Base-by-base conservation (phyloP, 768 basidiomycete genomes). In the Porphyrellus cyaneotinctus region DNA sequence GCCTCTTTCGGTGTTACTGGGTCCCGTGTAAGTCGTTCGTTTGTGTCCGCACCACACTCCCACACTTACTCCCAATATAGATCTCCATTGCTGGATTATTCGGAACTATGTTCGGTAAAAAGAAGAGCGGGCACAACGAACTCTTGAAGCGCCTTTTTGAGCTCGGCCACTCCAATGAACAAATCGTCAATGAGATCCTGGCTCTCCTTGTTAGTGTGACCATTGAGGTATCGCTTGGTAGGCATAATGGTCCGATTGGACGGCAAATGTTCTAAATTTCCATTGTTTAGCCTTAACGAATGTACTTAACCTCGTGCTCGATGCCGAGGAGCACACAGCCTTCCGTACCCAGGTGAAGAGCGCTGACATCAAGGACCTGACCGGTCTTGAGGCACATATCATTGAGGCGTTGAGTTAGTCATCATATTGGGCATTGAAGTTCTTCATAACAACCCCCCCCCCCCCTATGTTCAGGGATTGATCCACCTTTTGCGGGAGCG, bases 171-270 rank as follows among this genome's bases (percentile, higher is more conserved):
- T 77, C 82, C 6, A 71, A 74, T 0, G 85, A 89, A 52, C 75
- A 83, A 48, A 70, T 87, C 8, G 78, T 84, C 8, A 89, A 88
- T 64, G 82, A 80, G 30, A 73, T 90, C 15, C 67, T 93, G 36
- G 88, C 88, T 18, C 69, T 91, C 26, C 74, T 91, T 72, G 79
- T 91, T 51, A 78, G 79, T 30, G 72, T 80, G 12, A 79, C 81
- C 7, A 83, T 84, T 12, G 88, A 91, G 67, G 66, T 91, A 35
- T 80, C 84, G 10, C 76, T 91, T 49, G 81, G 88, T 83, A 58
- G 35, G 75, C 65, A 4, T 30, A 6, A 38, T 18, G 6, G 12
- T 6, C 46, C 23, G 15, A 17, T 32, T 12, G 17, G 15, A 14
- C 1, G 17, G 13, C 24, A 11, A 20, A n/a, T 31, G 11, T 41